These are phyloP conservation scores for Allantophomopsis cytisporea DNA, from an alignment of 2,329 filamentous ascomycete genomes.

Conservation along the genomic window DNA sequence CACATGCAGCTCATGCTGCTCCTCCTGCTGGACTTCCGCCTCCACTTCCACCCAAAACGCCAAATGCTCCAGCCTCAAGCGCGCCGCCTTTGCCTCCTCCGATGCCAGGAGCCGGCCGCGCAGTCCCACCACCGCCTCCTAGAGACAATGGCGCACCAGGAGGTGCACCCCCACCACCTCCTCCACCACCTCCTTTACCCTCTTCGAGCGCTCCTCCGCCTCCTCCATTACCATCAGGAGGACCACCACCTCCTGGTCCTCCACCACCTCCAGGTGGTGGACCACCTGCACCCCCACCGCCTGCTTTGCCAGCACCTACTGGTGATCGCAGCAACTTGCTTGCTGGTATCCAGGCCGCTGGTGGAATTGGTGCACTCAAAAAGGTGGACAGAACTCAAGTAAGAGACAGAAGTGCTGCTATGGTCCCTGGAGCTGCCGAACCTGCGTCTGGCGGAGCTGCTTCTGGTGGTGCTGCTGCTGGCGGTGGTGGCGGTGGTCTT, in stretches of 20 bases:
- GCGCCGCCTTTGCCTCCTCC: slow-evolving; percentile 36
- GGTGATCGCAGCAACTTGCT: slow-evolving; percentile 45
- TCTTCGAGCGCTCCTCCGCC: slow-evolving; percentile 17
- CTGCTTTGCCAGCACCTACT: slow-evolving; percentile 24
- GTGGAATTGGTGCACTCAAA: slow-evolving; percentile 54
- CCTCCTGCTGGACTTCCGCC: slow-evolving; percentile 18
- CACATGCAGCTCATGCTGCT: slow-evolving; percentile 30
- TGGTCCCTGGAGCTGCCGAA: slow-evolving; percentile 33
- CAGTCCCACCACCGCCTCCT: slow-evolving; percentile 37
- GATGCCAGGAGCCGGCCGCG: slow-evolving; percentile 35
- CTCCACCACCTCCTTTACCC: slow-evolving; percentile 23
- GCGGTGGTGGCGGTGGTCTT: slow-evolving; percentile 49
- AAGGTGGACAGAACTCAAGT: slow-evolving; percentile 63
- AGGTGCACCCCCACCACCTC: slow-evolving; percentile 17
- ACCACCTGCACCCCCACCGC: slow-evolving; percentile 37
- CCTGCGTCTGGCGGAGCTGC: slow-evolving; percentile 37
- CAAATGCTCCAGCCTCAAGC: slow-evolving; percentile 24
- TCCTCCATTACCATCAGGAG: slow-evolving; percentile 16
- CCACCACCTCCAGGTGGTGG: slow-evolving; percentile 22
- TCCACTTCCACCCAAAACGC: slow-evolving; percentile 28
- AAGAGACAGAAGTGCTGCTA: slow-evolving; percentile 54
- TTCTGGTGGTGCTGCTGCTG: slow-evolving; percentile 30
- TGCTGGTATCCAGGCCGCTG: slow-evolving; percentile 59
- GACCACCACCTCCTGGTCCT: slow-evolving; percentile 21
- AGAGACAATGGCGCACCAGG: slow-evolving; percentile 15